Evolutionary conservation across 768 basidiomycete species (phyloP).

Genomic region (Galerina marginata): DNA sequence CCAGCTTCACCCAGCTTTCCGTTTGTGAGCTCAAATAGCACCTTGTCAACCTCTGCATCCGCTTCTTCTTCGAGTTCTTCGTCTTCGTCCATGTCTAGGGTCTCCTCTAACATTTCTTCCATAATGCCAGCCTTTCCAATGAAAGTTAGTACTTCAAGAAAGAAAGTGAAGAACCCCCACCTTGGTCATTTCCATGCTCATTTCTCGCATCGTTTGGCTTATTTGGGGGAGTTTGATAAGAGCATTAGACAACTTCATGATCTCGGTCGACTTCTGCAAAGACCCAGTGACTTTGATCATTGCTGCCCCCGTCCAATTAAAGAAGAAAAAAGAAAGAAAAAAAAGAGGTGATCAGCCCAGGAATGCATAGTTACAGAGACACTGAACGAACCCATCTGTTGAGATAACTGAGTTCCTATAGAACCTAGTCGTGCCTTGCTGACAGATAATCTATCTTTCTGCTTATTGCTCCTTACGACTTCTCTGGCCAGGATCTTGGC

Average conservation of each 20-base stretch:
- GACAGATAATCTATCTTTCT: slow-evolving; percentile 90
- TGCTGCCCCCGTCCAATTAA: slow-evolving; percentile 50
- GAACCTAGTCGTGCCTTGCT: slow-evolving; percentile 93
- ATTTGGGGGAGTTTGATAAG: slow-evolving; percentile 93
- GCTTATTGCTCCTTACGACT: slow-evolving; percentile 93
- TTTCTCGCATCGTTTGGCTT: slow-evolving; percentile 91
- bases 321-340: no score
- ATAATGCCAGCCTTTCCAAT: slow-evolving; percentile 85
- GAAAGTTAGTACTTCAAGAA: background rate
- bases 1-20: slow-evolving; percentile 93
- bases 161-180: slow-evolving; percentile 34
- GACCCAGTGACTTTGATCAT: slow-evolving; percentile 98
- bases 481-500: slow-evolving; percentile 92
- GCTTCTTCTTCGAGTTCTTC: slow-evolving; percentile 97
- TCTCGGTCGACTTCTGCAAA: slow-evolving; percentile 96
- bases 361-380: background rate
- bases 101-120: slow-evolving; percentile 98
- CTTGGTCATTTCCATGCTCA: slow-evolving; percentile 99
- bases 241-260: slow-evolving; percentile 97
- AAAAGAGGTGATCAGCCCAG: no score
- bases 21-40: slow-evolving; percentile 92
- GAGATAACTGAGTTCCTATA: slow-evolving; percentile 85
- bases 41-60: slow-evolving; percentile 96
- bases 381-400: slow-evolving; percentile 81
- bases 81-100: slow-evolving; percentile 89